Evolutionary conservation across 2,329 filamentous ascomycete genomes (phyloP).

Genomic region (Endoconidiophora polonica): DNA sequence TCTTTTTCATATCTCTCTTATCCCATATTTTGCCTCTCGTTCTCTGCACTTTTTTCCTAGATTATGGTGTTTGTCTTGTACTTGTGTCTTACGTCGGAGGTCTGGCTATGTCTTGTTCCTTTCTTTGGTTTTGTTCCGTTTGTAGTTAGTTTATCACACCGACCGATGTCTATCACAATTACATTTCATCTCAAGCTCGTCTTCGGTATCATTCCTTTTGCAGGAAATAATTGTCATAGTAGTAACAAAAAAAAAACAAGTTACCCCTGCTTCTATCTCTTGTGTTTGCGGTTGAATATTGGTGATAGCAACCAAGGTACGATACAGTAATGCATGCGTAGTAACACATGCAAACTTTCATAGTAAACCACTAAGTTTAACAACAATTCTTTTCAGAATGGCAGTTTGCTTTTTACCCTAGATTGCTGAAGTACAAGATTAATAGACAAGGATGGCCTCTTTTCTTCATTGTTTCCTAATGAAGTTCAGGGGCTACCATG

Average conservation of each 20-base stretch:
- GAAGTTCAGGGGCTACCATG: too few species aligned
- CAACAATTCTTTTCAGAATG: neutral
- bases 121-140: neutral
- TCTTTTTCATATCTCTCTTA: constrained; percentile 2
- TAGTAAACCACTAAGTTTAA: neutral
- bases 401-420: neutral
- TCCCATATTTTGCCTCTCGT: neutral
- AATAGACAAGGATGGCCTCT: too few species aligned
- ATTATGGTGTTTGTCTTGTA: neutral
- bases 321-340: neutral
- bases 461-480: too few species aligned
- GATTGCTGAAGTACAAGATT: too few species aligned
- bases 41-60: constrained; percentile 1
- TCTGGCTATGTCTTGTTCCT: neutral
- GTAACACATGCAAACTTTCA: too few species aligned
- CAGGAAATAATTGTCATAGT: too few species aligned
- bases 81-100: neutral
- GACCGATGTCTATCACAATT: neutral
- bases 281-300: neutral
- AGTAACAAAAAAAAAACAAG: too few species aligned
- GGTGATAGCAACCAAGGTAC: neutral
- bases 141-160: neutral
- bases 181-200: neutral
- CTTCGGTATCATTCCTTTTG: too few species aligned
- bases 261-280: neutral